Conservation (phyloP, 305 asterid species). For the Euphrasia arctica region DNA sequence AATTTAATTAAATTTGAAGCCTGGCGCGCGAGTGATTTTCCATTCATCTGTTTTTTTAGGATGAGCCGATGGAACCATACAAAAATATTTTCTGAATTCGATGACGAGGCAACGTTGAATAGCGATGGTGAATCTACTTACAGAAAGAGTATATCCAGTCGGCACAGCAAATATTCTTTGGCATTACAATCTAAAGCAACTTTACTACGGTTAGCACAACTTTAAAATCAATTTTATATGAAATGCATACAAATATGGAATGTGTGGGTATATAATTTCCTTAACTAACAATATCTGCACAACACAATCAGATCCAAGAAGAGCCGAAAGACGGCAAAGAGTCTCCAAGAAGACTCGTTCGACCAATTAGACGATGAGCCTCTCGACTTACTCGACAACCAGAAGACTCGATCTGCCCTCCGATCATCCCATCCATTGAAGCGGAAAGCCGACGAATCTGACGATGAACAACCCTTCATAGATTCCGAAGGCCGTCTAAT, state of each 20-base stretch:
- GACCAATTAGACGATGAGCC: constrained; percentile 86
- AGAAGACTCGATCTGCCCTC: constrained; percentile 76
- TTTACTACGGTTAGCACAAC: constrained; percentile 47
- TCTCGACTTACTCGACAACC: constrained; percentile 79
- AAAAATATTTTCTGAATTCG: constrained; percentile 79
- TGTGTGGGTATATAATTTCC: not conserved
- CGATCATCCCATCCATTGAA: constrained; percentile 52
- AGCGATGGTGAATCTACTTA: constrained; percentile 51
- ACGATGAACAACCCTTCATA: constrained; percentile 69
- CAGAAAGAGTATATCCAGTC: constrained; percentile 38
- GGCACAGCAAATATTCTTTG: constrained; percentile 46
- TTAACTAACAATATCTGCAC: constrained; percentile 9
- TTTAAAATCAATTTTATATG: no score
- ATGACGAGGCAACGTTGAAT: constrained; percentile 55
- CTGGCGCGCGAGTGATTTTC: not conserved
- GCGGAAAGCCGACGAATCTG: constrained; percentile 62
- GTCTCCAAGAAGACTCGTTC: constrained; percentile 81
- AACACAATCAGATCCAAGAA: constrained; percentile 56
- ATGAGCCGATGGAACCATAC: constrained; percentile 92
- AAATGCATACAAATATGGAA: no score
- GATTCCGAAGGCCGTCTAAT: constrained; percentile 84
- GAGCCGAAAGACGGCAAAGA: constrained; percentile 50
- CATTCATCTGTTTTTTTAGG: constrained; percentile 43
- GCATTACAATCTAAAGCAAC: constrained; percentile 48
- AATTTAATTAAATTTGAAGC: constrained; percentile 7